Evolutionary conservation across 108 stramenopile genomes (phyloP), one percentile per base, ranked within the genome.

Genomic region (Cyclostephanos tholiformis): DNA sequence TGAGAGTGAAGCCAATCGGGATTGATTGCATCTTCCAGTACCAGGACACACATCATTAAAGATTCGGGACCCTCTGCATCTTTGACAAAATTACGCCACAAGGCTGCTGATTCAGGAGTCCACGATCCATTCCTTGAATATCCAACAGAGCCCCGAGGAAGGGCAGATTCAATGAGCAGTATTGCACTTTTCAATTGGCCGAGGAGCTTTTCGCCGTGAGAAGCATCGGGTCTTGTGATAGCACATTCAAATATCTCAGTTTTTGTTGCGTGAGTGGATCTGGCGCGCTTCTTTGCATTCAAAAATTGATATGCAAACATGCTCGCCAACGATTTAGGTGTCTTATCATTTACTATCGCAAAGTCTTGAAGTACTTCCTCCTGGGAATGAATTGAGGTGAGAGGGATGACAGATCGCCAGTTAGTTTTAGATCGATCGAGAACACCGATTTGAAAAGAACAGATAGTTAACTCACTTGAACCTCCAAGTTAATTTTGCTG

Each of bases 161-260:
- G 74, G 17, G 95, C 89, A 12, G 92, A 87, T 70, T 95, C 95
- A 38, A 95, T 89, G 30, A 89, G 77, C 44, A 95, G 74, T 36
- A 93, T 57, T 17, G 88, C 86, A 13, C 90, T 92, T 71, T 93
- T 92, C 56, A 90, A 78, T 14, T 77, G 41, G 0, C 66, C 80
- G 41, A 92, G 76, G n/a, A 79, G 82, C 56, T 73, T 83, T 41
- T 89, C 91, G 30, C 87, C 81, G 30, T 79, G 65, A 14, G 89
- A 84, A 20, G 84, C 82, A 29, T 44, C 36, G 11, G 74, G 74
- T 20, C 75, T 39, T 11, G 68, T 67, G 17, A 53, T 44, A 17
- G 84, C 66, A 68, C 87, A 82, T 11, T 76, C 76, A 58, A 74
- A 69, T 65, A 95, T 84, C 46, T 91, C 80, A 20, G 87, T 80